Percentiles rank a stretch among this genome's conserved stretches.
Conservation (phyloP, 257 asterid genomes). For the Gentiana macrophylla region DNA sequence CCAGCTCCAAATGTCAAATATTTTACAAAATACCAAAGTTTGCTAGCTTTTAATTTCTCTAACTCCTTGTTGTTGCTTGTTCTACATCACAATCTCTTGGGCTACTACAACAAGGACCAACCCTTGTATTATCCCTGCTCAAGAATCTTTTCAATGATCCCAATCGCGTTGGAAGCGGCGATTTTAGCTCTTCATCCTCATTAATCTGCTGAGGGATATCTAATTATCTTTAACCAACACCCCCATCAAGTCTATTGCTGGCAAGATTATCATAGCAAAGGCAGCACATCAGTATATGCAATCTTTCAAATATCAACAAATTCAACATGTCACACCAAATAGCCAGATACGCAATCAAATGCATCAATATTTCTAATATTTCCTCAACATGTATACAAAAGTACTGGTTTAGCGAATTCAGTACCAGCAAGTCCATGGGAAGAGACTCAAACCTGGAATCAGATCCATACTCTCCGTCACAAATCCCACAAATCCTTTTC, state of each 20-base stretch:
- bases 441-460: constrained; percentile 86
- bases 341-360: background rate
- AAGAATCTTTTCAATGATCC: constrained; percentile 64
- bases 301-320: too few relatives aligned
- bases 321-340: too few relatives aligned
- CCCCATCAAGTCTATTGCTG: constrained; percentile 22
- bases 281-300: too few relatives aligned
- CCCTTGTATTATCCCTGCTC: constrained; percentile 49
- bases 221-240: constrained; percentile 17
- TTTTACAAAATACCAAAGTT: background rate
- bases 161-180: constrained; percentile 40
- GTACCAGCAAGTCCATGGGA: constrained; percentile 83
- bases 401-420: constrained; percentile 4
- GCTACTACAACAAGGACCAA: constrained; percentile 38
- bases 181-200: constrained; percentile 61
- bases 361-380: background rate
- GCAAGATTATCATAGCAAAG: constrained; percentile 1
- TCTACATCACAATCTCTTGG: constrained; percentile 49
- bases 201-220: constrained; percentile 42
- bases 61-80: constrained; percentile 25
- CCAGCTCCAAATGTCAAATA: background rate
- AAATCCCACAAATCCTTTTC: constrained; percentile 40
- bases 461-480: constrained; percentile 28
- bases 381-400: background rate
- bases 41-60: too few relatives aligned